Base-by-base conservation (phyloP, 2,329 filamentous ascomycete species). In the Sporothrix protearum region DNA sequence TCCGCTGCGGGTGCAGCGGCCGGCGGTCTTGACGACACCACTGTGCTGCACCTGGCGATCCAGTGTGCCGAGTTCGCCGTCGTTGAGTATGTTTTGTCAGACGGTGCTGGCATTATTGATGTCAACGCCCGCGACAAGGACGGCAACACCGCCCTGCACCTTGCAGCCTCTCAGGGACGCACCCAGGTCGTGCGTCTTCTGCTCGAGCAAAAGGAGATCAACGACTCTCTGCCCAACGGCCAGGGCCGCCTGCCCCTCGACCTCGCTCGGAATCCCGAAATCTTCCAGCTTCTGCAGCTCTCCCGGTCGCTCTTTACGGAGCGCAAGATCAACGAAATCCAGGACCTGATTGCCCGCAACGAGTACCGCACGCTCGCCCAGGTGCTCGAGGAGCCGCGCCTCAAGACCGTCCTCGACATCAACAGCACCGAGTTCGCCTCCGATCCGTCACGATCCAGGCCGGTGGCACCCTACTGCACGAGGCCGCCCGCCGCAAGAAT, bases 21-120 rank as follows among this genome's bases (percentile, higher is more conserved):
- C 19, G 78, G 81, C 72, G 77, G 84, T 71, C 79, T 94, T 36
- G 91, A 94, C 72, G 94, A 96, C 71, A 97, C 94, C 0, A 96
- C 93, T 1, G 91, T 98, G 55, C 85, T 99, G 49, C 95, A 99
- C 80, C 85, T 99, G 53, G 94, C 96, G 33, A 93, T 98, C 59
- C 96, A 99, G 81, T 98, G 95, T 81, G 95, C 96, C 67, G 96
- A 98, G 79, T 87, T 91, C 66, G 90, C 93, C 25, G 94, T 99
- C 36, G 92, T 99, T 70, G 94, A 99, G 79, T 97, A 95, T 77
- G 91, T 98, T n/a, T 83, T 99, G 57, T 94, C 93, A 1, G 87
- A 93, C 73, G 88, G 91, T 39, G 85, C 83, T 16, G 85, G 84
- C 55, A 83, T 83, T 69, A 84, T 96, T 70, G 94, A 98, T 78